Percentiles rank a stretch among this genome's conserved stretches.
Conservation (phyloP, 352 stramenopile genomes). For the Globisporangium lucens region DNA sequence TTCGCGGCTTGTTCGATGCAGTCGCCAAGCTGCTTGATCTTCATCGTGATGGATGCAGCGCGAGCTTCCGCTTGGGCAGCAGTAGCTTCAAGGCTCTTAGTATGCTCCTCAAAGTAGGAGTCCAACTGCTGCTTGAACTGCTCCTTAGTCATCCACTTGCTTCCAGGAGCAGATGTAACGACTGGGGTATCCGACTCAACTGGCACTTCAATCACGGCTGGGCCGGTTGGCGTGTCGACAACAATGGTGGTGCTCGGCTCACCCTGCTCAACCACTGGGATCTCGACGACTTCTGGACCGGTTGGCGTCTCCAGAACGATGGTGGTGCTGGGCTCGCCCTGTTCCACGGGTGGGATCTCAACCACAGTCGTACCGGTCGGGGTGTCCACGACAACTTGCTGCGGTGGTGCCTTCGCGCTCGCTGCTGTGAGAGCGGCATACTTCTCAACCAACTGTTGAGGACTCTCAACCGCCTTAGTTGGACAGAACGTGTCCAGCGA, state of each 20-base stretch:
- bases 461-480: slow-evolving; percentile 19
- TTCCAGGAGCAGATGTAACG: neutral
- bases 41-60: slow-evolving; percentile 16
- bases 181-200: slow-evolving; percentile 1
- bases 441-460: slow-evolving; percentile 28
- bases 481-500: slow-evolving; percentile 25
- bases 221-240: slow-evolving; percentile 7
- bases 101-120: slow-evolving; percentile 27
- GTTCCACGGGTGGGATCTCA: neutral
- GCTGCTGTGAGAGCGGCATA: slow-evolving; percentile 14
- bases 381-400: slow-evolving; percentile 7
- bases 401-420: neutral
- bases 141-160: neutral
- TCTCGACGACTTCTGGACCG: slow-evolving; percentile 2
- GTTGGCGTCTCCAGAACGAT: slow-evolving; percentile 4
- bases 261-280: neutral
- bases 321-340: neutral
- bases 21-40: slow-evolving; percentile 32
- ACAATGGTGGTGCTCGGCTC: slow-evolving; percentile 7
- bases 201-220: slow-evolving; percentile 5
- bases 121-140: slow-evolving; percentile 39
- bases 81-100: slow-evolving; percentile 26
- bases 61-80: slow-evolving; percentile 23
- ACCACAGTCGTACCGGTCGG: slow-evolving; percentile 7
- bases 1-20: slow-evolving; percentile 43